These are phyloP conservation scores for Neofusicoccum laricinum DNA, from an alignment of 2,329 filamentous ascomycete species.

Conservation along the genomic window DNA sequence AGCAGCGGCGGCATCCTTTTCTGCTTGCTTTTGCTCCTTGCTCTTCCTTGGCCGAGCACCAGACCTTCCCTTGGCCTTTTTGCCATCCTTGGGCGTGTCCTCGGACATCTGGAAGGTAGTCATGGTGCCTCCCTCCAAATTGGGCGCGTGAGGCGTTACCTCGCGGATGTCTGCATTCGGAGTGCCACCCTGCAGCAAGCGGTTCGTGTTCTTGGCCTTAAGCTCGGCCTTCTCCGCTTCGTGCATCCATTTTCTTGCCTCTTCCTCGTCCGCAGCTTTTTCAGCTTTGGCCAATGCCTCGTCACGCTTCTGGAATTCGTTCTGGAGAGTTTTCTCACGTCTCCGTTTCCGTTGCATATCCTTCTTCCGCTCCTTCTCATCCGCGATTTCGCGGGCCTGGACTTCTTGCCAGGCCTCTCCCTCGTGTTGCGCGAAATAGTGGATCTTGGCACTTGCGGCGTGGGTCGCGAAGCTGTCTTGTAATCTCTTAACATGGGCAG, in stretches of 20 bases:
- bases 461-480: constrained; percentile 63
- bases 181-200: constrained; percentile 81
- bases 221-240: constrained; percentile 89
- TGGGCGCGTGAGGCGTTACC: constrained; percentile 71
- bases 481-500: constrained; percentile 55
- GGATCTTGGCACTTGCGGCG: constrained; percentile 67
- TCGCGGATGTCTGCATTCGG: constrained; percentile 67
- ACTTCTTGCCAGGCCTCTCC: constrained; percentile 81
- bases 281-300: constrained; percentile 75
- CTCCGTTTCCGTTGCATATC: constrained; percentile 98
- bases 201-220: constrained; percentile 87
- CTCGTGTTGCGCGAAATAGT: constrained; percentile 75
- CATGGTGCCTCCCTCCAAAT: constrained; percentile 81
- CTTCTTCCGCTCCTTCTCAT: constrained; percentile 98
- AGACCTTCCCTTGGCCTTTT: constrained; percentile 50
- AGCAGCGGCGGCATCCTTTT: constrained; percentile 75
- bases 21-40: constrained; percentile 67
- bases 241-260: constrained; percentile 74
- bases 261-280: constrained; percentile 75
- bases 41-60: constrained; percentile 80
- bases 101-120: constrained; percentile 73
- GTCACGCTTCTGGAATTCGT: constrained; percentile 80
- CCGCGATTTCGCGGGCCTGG: constrained; percentile 81
- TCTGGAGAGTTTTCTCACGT: constrained; percentile 88
- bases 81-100: constrained; percentile 39